Evolutionary conservation across 1,139 yeast species (phyloP).

Genomic region (Yamadazyma epiphylla): DNA sequence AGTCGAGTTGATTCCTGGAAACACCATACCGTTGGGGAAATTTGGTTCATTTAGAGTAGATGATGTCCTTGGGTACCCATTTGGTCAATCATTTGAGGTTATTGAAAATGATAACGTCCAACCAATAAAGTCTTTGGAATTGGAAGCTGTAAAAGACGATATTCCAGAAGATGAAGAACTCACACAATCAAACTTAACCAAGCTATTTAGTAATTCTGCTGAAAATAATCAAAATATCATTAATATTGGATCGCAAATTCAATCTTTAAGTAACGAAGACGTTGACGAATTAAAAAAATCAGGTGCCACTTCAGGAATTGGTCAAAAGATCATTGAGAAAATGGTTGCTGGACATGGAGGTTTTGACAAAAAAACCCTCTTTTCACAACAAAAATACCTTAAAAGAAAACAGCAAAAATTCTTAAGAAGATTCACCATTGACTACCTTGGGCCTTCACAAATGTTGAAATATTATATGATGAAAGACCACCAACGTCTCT

Average conservation of each 20-base stretch:
- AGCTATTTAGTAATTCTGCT: constrained; percentile 41
- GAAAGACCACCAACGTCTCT: constrained; percentile 66
- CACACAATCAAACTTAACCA: constrained; percentile 38
- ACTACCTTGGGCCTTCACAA: constrained; percentile 72
- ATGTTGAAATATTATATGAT: constrained; percentile 71
- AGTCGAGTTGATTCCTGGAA: constrained; percentile 57
- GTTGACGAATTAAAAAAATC: constrained; percentile 74
- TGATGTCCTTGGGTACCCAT: constrained; percentile 74
- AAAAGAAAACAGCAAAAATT: constrained; percentile 91
- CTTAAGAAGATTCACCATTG: constrained; percentile 78
- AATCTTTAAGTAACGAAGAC: constrained; percentile 68
- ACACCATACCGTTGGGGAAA: constrained; percentile 73
- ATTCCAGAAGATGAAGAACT: constrained; percentile 24
- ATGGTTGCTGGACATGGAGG: constrained; percentile 82
- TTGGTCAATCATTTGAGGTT: constrained; percentile 89
- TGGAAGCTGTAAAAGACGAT: constrained; percentile 20
- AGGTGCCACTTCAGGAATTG: constrained; percentile 59
- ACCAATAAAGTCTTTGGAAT: constrained; percentile 42
- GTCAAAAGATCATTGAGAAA: constrained; percentile 78
- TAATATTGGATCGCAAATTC: constrained; percentile 73
- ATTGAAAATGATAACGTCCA: constrained; percentile 51
- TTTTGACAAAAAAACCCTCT: constrained; percentile 83
- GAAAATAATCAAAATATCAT: constrained; percentile 68
- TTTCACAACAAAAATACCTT: constrained; percentile 87
- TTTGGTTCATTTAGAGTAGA: constrained; percentile 82